Base-by-base conservation (phyloP, 345 rosid species). In the Eucalyptus globulus region DNA sequence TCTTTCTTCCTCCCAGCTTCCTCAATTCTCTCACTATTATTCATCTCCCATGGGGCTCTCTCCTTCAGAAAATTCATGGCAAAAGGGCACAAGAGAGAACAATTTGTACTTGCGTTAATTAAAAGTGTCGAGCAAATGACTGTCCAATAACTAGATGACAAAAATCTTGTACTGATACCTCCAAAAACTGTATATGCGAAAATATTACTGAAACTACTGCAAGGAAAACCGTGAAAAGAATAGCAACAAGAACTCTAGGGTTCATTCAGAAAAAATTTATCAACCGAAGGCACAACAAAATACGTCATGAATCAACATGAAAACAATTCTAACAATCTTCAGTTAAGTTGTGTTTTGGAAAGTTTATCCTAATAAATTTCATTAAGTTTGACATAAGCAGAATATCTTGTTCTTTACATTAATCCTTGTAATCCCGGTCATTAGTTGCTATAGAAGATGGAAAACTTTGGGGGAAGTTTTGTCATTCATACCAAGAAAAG, bases 11-110 rank as follows among this genome's bases (percentile, higher is more conserved):
- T 86, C 69, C 88, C 87, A 21, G 91, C 88, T 40, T 88, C 89
- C 53, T 90, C 91, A 76, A 90, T 88, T 81, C 86, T 90, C 88
- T 90, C 90, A 24, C 24, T 56, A 69, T 34, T 86, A 53, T 88
- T 88, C 90, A 90, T 88, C 83, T 90, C 90, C 90, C 91, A 90
- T 10, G 87, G 69, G 76, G 87, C 88, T 49, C 87, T 88, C 54
- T 87, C 91, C 91, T 90, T 58, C 19, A 88, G 26, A 76, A 76
- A 37, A 76, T 76, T 40, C 47, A 76, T 21, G 29, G 47, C 47
- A 76, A 76, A 76, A 76, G 47, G 27, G 85, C 85, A 76, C 47
- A 37, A 76, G 29, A 40, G 45, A 37, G 47, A 37, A 37, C 47
- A 76, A 72, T 76, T 21, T 13, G 47, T 76, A 76, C 83, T 21